These are phyloP conservation scores for Platanus orientalis DNA, from an alignment of 164 flowering plant genomes.

Conservation along the genomic window DNA sequence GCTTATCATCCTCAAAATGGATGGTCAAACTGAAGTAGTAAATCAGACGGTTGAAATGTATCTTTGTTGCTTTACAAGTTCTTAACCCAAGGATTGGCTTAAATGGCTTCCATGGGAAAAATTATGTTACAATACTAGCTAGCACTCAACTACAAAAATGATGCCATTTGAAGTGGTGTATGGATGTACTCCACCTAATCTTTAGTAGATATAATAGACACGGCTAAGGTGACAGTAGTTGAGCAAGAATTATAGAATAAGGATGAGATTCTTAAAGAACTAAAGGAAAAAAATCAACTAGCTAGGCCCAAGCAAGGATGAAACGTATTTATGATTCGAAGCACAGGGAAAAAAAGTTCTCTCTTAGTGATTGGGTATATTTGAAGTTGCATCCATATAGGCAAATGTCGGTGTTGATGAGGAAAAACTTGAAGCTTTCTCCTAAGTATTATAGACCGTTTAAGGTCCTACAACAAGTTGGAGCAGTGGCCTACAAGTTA, in stretches of 20 bases:
- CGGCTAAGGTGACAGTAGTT: constrained; percentile 3
- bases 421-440: constrained; percentile 3
- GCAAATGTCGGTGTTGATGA: no score
- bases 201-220: not conserved
- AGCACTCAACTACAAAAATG: not conserved
- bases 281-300: constrained; percentile 1
- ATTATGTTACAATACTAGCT: constrained; percentile 3
- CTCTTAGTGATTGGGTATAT: no score
- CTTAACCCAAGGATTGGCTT: no score
- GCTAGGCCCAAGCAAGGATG: constrained; percentile 5
- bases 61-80: no score
- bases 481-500: no score
- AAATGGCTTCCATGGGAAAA: not conserved
- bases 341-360: no score
- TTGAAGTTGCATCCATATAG: no score
- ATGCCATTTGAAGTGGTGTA: constrained; percentile 3
- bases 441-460: constrained; percentile 1
- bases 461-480: not conserved
- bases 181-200: constrained; percentile 1
- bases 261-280: not conserved
- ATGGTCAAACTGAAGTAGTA: constrained; percentile 4
- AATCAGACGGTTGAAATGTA: no score
- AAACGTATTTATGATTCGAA: not conserved
- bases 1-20: constrained; percentile 1
- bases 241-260: constrained; percentile 1